Base-by-base conservation (phyloP, 78 protist species). In the Dictyostelium brefeldianum region DNA sequence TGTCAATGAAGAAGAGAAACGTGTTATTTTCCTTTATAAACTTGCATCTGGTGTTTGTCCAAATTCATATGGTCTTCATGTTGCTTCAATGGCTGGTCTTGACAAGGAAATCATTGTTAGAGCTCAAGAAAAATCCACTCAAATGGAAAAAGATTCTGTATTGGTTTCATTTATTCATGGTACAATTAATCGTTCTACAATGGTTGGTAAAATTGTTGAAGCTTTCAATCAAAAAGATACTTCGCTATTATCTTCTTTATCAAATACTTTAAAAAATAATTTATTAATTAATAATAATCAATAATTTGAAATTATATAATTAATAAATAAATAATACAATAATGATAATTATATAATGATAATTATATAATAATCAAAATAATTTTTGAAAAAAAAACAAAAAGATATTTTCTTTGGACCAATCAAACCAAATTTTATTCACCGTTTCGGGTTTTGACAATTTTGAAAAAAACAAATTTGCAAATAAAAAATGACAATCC, bases 51-150 rank as follows among this genome's bases (percentile, higher is more conserved):
- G 99, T 48, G 89, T 81, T 9, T 96, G 98, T 84, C 59, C 93
- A 31, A 51, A 89, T 59, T 87, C 97, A 11, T 98, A 98, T 90
- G 99, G 99, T 56, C 41, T 98, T 77, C 94, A 97, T 50, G 99
- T 98, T n/a, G 99, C 99, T n/a, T 12, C 57, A 22, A 91, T 96
- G 95, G 99, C 99, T 5, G 98, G 98, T 15, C 47, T 98, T 43
- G 92, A 96, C 12, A 43, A 50, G 22, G 71, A 29, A 62, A 57
- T 97, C 27, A 53, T 95, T 11, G 31, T 2, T 4, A 20, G 31
- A n/a, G 98, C 98, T 18, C 85, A 77, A 54, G 80, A 62, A 20
- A 77, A 78, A 54, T 94, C 97, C 2, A 46, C 50, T 22, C 91
- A 82, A 67, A 92, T 96, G 25, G 97, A 94, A 80, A 77, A 64